Evolutionary conservation across 2,329 filamentous ascomycete species (phyloP).

Genomic region (Pseudopyricularia cyperi): DNA sequence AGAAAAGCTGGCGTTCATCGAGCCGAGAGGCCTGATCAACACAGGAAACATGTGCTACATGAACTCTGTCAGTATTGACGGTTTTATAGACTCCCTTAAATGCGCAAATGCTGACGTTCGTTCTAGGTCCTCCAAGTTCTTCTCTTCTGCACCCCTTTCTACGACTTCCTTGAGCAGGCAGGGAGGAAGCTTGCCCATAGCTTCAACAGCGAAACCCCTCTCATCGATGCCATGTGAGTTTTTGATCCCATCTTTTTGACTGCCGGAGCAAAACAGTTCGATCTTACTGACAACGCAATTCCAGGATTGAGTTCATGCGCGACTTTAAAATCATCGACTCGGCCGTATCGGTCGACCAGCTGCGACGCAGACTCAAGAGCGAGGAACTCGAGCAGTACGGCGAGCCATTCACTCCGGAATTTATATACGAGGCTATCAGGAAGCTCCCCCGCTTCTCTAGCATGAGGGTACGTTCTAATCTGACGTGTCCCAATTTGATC

Average conservation of each 20-base stretch:
- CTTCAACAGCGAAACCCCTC: conserved; percentile 88
- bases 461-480: conserved; percentile 62
- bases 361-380: conserved; percentile 61
- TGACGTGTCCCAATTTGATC: not conserved
- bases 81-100: not conserved
- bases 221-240: conserved; percentile 84
- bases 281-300: not conserved
- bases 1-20: conserved; percentile 66
- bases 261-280: not conserved
- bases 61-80: conserved; percentile 66
- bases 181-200: conserved; percentile 73
- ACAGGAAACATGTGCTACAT: conserved; percentile 99
- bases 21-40: conserved; percentile 88
- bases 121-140: conserved; percentile 82
- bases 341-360: conserved; percentile 58
- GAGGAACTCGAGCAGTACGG: conserved; percentile 83
- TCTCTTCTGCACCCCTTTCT: conserved; percentile 87
- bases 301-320: conserved; percentile 85
- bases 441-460: conserved; percentile 76
- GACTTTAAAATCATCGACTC: conserved; percentile 82
- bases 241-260: too few species aligned
- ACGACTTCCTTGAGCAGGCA: conserved; percentile 81
- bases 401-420: conserved; percentile 83
- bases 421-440: conserved; percentile 87
- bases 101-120: conserved; percentile 18